Evolutionary conservation across 2,329 filamentous ascomycete species (phyloP).

Genomic region (Thielaviopsis euricoi): DNA sequence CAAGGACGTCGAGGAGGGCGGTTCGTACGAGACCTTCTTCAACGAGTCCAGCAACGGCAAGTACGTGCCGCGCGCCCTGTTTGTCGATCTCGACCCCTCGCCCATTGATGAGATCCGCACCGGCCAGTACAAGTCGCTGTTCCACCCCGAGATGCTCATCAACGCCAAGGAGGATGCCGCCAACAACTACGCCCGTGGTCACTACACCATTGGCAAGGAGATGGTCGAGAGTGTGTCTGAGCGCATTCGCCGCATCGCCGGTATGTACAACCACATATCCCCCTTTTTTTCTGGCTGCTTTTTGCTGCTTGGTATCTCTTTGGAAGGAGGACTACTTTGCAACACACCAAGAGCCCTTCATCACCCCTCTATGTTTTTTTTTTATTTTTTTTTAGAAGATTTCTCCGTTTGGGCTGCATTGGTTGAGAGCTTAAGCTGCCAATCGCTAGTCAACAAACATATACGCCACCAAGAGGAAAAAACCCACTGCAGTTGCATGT

Average conservation of each 20-base stretch:
- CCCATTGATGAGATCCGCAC: slow-evolving; percentile 61
- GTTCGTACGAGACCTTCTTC: slow-evolving; percentile 59
- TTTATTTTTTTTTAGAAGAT: background rate
- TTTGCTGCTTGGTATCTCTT: background rate
- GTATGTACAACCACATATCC: slow-evolving; percentile 30
- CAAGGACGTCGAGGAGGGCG: slow-evolving; percentile 41
- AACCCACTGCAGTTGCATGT: background rate
- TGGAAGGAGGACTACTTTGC: no score
- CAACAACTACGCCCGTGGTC: slow-evolving; percentile 63
- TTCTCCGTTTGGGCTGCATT: background rate
- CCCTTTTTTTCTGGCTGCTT: background rate
- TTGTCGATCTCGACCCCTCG: slow-evolving; percentile 56
- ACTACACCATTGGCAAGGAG: slow-evolving; percentile 65
- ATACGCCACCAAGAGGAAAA: background rate
- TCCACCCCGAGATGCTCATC: slow-evolving; percentile 56
- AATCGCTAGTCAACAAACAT: no score
- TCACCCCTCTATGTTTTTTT: background rate
- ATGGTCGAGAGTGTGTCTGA: slow-evolving; percentile 57
- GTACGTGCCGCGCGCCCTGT: slow-evolving; percentile 56
- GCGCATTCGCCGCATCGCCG: slow-evolving; percentile 51
- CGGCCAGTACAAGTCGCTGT: slow-evolving; percentile 49
- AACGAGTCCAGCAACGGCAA: slow-evolving; percentile 56
- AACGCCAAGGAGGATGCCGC: slow-evolving; percentile 63
- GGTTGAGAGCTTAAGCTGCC: background rate
- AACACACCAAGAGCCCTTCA: background rate